Evolutionary conservation across 768 basidiomycete species (phyloP).

Genomic region (Boletus tomentosulus): DNA sequence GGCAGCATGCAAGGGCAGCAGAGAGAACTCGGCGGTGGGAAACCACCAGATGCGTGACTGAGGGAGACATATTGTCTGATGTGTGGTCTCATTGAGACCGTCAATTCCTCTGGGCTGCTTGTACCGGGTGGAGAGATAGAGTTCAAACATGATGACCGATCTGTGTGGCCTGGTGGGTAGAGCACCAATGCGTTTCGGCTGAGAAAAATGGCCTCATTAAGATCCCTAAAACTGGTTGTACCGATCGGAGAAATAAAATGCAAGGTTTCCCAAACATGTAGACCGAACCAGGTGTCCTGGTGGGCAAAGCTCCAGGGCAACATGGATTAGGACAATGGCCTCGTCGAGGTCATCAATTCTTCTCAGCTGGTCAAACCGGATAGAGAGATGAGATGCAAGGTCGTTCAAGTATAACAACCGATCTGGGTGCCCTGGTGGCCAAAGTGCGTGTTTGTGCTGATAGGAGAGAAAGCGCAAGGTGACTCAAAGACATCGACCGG

Average conservation of each 20-base stretch:
- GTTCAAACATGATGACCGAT: neutral
- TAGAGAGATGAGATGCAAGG: too few relatives aligned
- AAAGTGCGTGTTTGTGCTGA: too few relatives aligned
- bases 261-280: too few relatives aligned
- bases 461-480: too few relatives aligned
- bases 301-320: neutral
- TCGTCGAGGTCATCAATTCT: neutral
- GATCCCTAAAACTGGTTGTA: too few relatives aligned
- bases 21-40: too few relatives aligned
- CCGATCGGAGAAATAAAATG: too few relatives aligned
- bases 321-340: neutral
- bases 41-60: neutral
- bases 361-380: neutral
- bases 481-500: too few relatives aligned
- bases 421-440: too few relatives aligned
- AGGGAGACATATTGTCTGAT: neutral
- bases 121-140: neutral
- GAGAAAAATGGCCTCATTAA: neutral
- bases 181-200: neutral
- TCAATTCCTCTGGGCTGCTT: neutral
- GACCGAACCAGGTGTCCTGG: too few relatives aligned
- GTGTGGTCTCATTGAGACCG: too few relatives aligned
- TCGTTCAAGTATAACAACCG: too few relatives aligned
- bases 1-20: constrained; percentile 22
- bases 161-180: neutral